phyloP scores from a whole-genome alignment of 257 asterid species.

The Solanum sparsipilum region DNA sequence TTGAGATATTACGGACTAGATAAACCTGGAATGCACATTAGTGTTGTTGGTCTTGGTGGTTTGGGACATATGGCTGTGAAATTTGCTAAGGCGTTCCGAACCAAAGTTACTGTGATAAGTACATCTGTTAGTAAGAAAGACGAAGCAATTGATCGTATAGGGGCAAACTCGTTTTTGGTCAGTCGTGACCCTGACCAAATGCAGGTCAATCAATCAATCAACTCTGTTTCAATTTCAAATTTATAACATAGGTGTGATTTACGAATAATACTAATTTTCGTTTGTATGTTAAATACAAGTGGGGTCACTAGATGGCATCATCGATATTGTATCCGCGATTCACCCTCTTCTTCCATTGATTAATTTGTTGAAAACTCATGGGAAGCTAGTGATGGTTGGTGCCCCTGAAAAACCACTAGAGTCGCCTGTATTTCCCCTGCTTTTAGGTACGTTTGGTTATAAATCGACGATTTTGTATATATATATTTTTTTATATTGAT shows the following conservation, averaged over 20 bases:
- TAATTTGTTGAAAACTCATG: constrained; percentile 6
- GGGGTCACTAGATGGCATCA: constrained; percentile 10
- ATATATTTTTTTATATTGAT: not conserved
- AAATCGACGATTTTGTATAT: not conserved
- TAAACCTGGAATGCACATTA: constrained; percentile 12
- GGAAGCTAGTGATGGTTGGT: constrained; percentile 15
- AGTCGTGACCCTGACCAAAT: constrained; percentile 4
- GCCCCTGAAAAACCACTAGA: constrained; percentile 19
- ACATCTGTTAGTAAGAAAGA: constrained; percentile 8
- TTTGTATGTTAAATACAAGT: not conserved
- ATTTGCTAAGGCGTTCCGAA: constrained; percentile 16
- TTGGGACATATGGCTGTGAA: constrained; percentile 20
- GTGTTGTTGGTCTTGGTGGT: constrained; percentile 24
- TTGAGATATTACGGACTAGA: constrained; percentile 11
- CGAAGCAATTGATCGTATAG: not conserved
- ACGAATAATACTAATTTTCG: not conserved
- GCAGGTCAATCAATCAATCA: not conserved
- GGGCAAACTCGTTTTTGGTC: constrained; percentile 7
- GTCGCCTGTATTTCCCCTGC: constrained; percentile 14
- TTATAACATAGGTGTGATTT: not conserved
- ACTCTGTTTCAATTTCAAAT: not conserved
- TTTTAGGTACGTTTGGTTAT: constrained; percentile 3
- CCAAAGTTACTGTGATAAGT: constrained; percentile 17
- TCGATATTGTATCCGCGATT: constrained; percentile 13
- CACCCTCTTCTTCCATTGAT: constrained; percentile 12